Conservation (phyloP, 169 alveolate genomes). For the Babesia bigemina region DNA sequence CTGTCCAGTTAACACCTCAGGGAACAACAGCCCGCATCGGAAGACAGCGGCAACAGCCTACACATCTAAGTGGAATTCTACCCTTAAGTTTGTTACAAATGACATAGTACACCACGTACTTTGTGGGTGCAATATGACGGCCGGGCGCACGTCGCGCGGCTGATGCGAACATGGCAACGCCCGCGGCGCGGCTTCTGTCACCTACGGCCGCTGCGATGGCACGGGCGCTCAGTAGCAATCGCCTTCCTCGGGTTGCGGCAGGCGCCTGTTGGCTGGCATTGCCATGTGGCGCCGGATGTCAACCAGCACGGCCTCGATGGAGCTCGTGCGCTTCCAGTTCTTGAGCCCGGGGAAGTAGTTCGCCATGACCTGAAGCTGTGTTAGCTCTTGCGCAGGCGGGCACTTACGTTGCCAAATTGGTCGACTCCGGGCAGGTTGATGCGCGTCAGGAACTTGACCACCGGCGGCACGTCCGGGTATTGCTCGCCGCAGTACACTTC, state of each 20-base stretch:
- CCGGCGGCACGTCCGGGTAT: conserved; percentile 96
- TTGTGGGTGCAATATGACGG: no score
- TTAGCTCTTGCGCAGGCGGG: not conserved
- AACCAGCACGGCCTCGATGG: conserved; percentile 89
- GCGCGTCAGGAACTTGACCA: conserved; percentile 89
- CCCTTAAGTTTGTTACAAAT: no score
- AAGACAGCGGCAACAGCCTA: no score
- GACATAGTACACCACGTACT: no score
- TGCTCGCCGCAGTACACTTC: conserved; percentile 91
- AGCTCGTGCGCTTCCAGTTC: conserved; percentile 89
- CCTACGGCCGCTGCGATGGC: no score
- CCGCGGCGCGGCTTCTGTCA: no score
- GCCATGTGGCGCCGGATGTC: conserved; percentile 93
- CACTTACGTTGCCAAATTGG: conserved; percentile 83
- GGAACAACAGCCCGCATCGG: no score
- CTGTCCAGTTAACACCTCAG: no score
- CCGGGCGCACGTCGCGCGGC: no score
- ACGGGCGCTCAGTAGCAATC: conserved; percentile 71
- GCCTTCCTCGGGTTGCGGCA: conserved; percentile 97
- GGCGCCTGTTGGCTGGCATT: conserved; percentile 84
- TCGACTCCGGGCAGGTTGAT: conserved; percentile 92
- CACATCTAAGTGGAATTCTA: no score
- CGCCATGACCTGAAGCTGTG: conserved; percentile 69
- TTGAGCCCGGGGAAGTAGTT: conserved; percentile 82
- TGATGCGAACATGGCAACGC: no score